phyloP scores from a whole-genome alignment of 306 rosid genomes.

The Ziziphus jujuba region DNA sequence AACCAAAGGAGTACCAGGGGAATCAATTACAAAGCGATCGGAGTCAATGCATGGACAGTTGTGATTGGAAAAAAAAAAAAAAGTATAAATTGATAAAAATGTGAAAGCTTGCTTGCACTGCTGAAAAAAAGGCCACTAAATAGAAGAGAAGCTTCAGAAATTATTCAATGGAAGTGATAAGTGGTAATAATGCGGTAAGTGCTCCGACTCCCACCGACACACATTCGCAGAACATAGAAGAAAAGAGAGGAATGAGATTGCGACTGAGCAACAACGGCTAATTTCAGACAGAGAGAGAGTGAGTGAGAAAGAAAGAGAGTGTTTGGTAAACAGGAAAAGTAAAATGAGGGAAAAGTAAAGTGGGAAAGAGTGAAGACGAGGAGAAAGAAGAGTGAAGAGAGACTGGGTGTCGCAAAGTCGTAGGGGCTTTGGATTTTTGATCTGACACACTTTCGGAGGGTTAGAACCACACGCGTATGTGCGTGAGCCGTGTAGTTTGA shows the following conservation, averaged over 20 bases:
- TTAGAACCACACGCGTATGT: slow-evolving; percentile 1
- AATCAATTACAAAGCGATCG: background rate
- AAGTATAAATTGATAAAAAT: background rate
- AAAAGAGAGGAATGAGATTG: background rate
- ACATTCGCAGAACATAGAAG: slow-evolving; percentile 13
- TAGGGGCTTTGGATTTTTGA: slow-evolving; percentile 30
- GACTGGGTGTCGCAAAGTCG: background rate
- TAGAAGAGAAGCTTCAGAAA: background rate
- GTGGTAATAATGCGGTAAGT: background rate
- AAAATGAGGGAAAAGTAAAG: slow-evolving; percentile 43
- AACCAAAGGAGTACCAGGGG: background rate
- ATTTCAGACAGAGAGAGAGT: too few relatives aligned
- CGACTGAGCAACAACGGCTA: slow-evolving; percentile 5
- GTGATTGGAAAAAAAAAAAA: background rate
- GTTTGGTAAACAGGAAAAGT: slow-evolving; percentile 52
- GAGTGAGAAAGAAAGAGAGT: background rate
- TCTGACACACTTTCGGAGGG: slow-evolving; percentile 12
- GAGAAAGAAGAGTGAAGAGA: background rate
- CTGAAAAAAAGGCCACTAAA: background rate
- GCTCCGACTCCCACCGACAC: slow-evolving; percentile 30
- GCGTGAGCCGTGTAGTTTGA: background rate
- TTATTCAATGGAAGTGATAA: slow-evolving; percentile 6
- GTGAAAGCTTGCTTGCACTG: too few relatives aligned
- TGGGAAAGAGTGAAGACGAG: background rate
- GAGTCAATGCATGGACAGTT: background rate